Base-by-base conservation (phyloP, 495 filamentous ascomycete genomes). In the Annulohypoxylon moriforme region DNA sequence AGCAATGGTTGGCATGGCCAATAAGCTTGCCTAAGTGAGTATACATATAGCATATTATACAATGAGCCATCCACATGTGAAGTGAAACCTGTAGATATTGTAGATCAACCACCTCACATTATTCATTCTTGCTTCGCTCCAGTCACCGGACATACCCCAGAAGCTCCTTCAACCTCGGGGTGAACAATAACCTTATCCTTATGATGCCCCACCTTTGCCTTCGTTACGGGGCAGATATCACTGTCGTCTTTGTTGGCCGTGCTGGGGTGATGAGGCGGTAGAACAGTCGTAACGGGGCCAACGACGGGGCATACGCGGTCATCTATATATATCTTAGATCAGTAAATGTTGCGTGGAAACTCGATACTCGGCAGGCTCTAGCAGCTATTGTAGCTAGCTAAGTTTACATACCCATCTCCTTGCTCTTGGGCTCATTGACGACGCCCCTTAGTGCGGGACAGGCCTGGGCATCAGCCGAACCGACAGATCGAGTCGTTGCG, bases 151-250 rank as follows among this genome's bases (percentile, higher is more conserved):
- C 80, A 85, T 1, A 84, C 79, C 16, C 79, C 78, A 1, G 74
- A 76, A 3, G 71, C 64, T 7, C 67, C 60, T 4, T 74, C 78
- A 42, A 84, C 68, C 20, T 71, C 76, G 8, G 82, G 82, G 55
- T 84, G 82, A 5, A 65, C 78, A 29, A 74, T 42, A n/a, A 85
- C 71, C 64, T 77, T 81, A 33, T 81, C 82, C 73, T 83, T 81
- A 61, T 84, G 82, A 52, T 84, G 82, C 11, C 80, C 82, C 1
- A 84, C 79, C 61, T 75, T 76, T 38, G 82, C 82, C 75, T 84
- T 84, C 25, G 84, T 85, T 44, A 87, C 78, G 5, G 84, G 84
- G 68, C 86, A 87, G 53, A 81, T 80, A 24, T 71, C 79, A 10
- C 83, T 82, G 66, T 83, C 82, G 7, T 64, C 69, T 59, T 77